Evolutionary conservation across 169 alveolate species (phyloP).

Genomic region (Cryptosporidium viatorum): DNA sequence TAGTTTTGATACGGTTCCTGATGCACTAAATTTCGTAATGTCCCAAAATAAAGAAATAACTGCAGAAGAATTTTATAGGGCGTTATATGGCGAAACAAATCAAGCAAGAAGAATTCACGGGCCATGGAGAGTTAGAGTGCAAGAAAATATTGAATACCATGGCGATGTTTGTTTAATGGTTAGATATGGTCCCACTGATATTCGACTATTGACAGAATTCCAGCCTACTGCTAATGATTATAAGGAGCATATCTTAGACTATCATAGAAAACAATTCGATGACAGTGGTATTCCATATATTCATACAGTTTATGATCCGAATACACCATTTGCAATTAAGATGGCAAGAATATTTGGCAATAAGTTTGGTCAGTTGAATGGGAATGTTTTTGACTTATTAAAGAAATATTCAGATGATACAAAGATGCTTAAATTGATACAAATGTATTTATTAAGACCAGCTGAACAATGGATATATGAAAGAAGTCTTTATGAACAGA

Average conservation of each 20-base stretch:
- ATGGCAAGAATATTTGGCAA: constrained; percentile 67
- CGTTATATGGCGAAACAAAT: constrained; percentile 67
- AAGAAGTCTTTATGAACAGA: constrained; percentile 61
- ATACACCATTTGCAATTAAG: constrained; percentile 60
- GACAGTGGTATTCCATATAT: constrained; percentile 75
- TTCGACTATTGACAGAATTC: constrained; percentile 67
- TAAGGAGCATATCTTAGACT: constrained; percentile 66
- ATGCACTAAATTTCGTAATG: constrained; percentile 46
- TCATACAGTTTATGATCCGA: constrained; percentile 67
- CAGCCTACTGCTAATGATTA: constrained; percentile 74
- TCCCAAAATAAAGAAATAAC: constrained; percentile 63
- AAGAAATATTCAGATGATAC: constrained; percentile 49
- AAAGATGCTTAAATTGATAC: constrained; percentile 61
- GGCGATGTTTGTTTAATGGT: constrained; percentile 61
- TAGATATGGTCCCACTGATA: constrained; percentile 74
- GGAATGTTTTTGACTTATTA: constrained; percentile 48
- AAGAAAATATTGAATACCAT: constrained; percentile 67
- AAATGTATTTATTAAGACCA: constrained; percentile 68
- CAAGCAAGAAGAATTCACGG: constrained; percentile 75
- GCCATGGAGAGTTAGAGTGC: constrained; percentile 74
- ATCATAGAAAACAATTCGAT: constrained; percentile 74
- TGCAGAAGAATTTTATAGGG: constrained; percentile 65
- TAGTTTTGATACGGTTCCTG: constrained; percentile 58
- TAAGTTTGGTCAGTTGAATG: constrained; percentile 51
- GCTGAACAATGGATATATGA: constrained; percentile 74